Evolutionary conservation across 495 filamentous ascomycete species (phyloP).

Genomic region (Paragyromitra xinjiangensis): DNA sequence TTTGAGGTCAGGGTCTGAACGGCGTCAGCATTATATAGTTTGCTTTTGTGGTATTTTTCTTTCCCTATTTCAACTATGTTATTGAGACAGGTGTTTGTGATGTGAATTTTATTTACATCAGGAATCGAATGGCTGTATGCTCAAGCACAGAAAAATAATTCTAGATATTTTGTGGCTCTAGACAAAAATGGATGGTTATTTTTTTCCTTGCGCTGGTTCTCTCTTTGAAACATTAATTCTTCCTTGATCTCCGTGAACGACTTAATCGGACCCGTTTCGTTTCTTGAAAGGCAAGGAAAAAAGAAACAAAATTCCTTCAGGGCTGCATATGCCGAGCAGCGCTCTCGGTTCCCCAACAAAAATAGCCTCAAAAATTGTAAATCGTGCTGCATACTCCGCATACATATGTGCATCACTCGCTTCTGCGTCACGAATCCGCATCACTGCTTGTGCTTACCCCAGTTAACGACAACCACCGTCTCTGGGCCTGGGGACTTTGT

Average conservation of each 20-base stretch:
- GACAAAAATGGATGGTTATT: constrained; percentile 40
- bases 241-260: not conserved
- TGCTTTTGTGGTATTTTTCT: constrained; percentile 42
- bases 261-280: not conserved
- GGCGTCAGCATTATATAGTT: constrained; percentile 51
- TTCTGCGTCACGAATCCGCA: not conserved
- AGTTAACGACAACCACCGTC: not conserved
- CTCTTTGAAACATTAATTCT: not conserved
- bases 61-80: constrained; percentile 20
- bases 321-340: constrained; percentile 4
- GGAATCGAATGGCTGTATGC: constrained; percentile 9
- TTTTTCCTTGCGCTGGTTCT: constrained; percentile 3
- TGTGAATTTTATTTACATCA: constrained; percentile 1
- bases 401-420: not conserved
- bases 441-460: not conserved
- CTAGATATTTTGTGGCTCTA: constrained; percentile 39
- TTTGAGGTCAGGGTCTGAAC: constrained; percentile 49
- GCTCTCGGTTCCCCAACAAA: constrained; percentile 35
- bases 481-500: not conserved
- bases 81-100: constrained; percentile 26
- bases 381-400: constrained; percentile 2
- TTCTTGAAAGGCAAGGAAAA: not conserved
- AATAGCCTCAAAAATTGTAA: constrained; percentile 16
- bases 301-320: not conserved
- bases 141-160: constrained; percentile 30